Evolutionary conservation across 2,329 filamentous ascomycete genomes (phyloP).

Genomic region (Biscogniauxia sp.): DNA sequence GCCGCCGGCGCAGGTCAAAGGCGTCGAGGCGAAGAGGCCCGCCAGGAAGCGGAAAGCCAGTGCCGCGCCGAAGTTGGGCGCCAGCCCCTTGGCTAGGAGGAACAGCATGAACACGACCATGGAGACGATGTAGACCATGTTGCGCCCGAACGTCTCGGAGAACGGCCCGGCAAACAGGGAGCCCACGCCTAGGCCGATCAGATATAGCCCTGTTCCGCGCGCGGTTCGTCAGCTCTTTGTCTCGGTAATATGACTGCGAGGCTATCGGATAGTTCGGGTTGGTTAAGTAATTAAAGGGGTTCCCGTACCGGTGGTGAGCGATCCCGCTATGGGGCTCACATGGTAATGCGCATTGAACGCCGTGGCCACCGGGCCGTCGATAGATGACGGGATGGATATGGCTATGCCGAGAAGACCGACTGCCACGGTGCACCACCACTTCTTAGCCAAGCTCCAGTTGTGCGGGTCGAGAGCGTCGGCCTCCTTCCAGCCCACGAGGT

Average conservation of each 20-base stretch:
- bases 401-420: constrained; percentile 10
- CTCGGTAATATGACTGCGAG: neutral
- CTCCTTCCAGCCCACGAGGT: constrained; percentile 15
- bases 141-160: constrained; percentile 38
- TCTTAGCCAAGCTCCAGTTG: constrained; percentile 13
- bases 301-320: constrained; percentile 9
- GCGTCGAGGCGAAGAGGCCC: constrained; percentile 45
- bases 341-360: constrained; percentile 12
- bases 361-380: constrained; percentile 10
- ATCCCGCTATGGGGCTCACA: constrained; percentile 12
- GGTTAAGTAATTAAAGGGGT: neutral
- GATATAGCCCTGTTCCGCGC: constrained; percentile 24
- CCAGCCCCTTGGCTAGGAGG: constrained; percentile 43
- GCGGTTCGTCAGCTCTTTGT: neutral
- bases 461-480: constrained; percentile 15
- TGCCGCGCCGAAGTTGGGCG: constrained; percentile 41
- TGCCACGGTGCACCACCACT: constrained; percentile 8
- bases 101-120: constrained; percentile 43
- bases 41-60: constrained; percentile 48
- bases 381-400: constrained; percentile 6
- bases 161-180: constrained; percentile 37
- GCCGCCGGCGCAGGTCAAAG: constrained; percentile 42
- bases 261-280: neutral
- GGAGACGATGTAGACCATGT: constrained; percentile 38
- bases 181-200: constrained; percentile 37